These are phyloP conservation scores for Chlamydomonas schloesseri DNA, from an alignment of 139 green algal genomes.

Conservation along the genomic window DNA sequence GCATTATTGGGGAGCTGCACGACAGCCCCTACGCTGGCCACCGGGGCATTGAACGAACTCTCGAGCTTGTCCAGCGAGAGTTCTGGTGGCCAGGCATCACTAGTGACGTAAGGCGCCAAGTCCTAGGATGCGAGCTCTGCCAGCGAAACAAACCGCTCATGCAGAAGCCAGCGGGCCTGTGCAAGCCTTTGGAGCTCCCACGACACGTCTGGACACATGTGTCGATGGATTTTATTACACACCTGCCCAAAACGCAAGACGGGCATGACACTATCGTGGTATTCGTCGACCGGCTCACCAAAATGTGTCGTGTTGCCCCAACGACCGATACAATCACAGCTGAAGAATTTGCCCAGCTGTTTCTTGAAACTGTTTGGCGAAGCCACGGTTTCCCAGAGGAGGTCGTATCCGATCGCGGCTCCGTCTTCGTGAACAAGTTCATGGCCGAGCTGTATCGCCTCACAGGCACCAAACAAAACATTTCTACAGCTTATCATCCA, in stretches of 20 bases:
- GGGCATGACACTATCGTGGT: conserved; percentile 55
- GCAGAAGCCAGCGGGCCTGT: conserved; percentile 18
- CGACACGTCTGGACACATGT: conserved; percentile 39
- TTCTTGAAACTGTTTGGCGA: conserved; percentile 40
- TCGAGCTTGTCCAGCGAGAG: too few species aligned
- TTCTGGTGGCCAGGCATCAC: neutral
- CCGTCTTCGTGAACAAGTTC: conserved; percentile 50
- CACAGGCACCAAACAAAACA: neutral
- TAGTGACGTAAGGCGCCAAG: neutral
- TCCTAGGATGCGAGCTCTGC: conserved; percentile 21
- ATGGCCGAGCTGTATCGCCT: conserved; percentile 17
- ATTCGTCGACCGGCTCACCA: conserved; percentile 59
- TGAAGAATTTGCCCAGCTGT: conserved; percentile 49
- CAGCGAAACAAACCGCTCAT: conserved; percentile 40
- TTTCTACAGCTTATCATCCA: conserved; percentile 40
- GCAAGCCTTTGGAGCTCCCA: conserved; percentile 43
- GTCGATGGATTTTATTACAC: conserved; percentile 53
- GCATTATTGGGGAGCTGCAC: neutral
- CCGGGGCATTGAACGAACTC: neutral
- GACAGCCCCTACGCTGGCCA: neutral
- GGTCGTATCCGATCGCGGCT: conserved; percentile 54
- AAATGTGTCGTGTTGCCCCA: conserved; percentile 54
- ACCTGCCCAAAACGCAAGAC: conserved; percentile 36
- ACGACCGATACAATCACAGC: neutral
- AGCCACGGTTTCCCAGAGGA: conserved; percentile 42